Conservation (phyloP, 345 rosid species). For the Aquilaria yunnanensis region DNA sequence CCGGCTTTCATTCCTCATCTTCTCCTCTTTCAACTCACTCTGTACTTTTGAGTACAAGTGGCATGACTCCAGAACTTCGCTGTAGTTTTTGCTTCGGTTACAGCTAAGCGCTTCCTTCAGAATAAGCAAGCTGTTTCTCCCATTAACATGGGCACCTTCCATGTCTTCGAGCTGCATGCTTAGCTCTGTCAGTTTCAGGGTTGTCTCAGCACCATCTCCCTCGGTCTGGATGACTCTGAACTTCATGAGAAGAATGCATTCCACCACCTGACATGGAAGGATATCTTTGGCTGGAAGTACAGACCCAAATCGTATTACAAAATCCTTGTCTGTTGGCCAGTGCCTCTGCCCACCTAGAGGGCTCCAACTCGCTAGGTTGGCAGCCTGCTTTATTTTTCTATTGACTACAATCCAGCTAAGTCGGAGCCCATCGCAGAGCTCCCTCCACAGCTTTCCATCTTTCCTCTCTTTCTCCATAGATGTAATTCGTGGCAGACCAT, state of each 20-base stretch:
- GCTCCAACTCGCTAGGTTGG: slow-evolving; percentile 72
- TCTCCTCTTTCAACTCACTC: slow-evolving; percentile 63
- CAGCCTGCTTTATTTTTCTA: slow-evolving; percentile 56
- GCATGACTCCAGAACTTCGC: slow-evolving; percentile 69
- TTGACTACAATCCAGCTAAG: slow-evolving; percentile 81
- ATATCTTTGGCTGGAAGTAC: slow-evolving; percentile 69
- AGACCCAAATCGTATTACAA: slow-evolving; percentile 66
- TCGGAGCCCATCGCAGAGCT: slow-evolving; percentile 55
- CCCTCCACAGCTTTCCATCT: slow-evolving; percentile 71
- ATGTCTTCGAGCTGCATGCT: slow-evolving; percentile 83
- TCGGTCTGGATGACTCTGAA: slow-evolving; percentile 43
- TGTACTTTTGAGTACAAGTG: slow-evolving; percentile 61
- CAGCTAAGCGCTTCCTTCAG: slow-evolving; percentile 68
- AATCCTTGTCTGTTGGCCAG: slow-evolving; percentile 81
- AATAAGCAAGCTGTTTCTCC: slow-evolving; percentile 59
- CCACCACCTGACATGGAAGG: slow-evolving; percentile 60
- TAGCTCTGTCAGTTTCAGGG: slow-evolving; percentile 56
- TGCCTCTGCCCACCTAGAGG: slow-evolving; percentile 80
- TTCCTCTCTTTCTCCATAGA: slow-evolving; percentile 70
- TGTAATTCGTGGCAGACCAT: slow-evolving; percentile 53
- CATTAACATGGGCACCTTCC: slow-evolving; percentile 75
- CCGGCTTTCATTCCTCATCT: slow-evolving; percentile 64
- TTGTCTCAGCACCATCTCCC: slow-evolving; percentile 38
- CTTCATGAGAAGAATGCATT: slow-evolving; percentile 68
- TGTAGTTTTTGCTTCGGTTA: slow-evolving; percentile 54